Conservation (phyloP, 179 eudicot species). For the Sideroxylon spinosum region DNA sequence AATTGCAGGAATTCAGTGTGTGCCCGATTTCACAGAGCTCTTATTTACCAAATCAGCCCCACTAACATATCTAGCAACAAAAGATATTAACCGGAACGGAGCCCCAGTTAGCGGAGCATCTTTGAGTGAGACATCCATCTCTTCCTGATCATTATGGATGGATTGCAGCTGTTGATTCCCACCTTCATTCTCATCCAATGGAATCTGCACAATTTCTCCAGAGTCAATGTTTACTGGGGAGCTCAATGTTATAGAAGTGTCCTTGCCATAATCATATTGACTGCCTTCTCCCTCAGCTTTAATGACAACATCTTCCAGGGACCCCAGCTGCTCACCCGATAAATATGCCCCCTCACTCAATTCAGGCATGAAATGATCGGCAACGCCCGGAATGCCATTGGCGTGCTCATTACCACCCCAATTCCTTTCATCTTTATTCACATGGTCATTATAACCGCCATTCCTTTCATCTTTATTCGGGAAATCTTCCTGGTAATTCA, state of each 20-base stretch:
- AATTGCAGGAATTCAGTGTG: slow-evolving; percentile 11
- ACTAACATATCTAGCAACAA: slow-evolving; percentile 74
- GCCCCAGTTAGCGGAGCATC: slow-evolving; percentile 93
- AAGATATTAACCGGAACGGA: slow-evolving; percentile 87
- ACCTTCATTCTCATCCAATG: slow-evolving; percentile 52
- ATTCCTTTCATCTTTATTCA: slow-evolving; percentile 2
- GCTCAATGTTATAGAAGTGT: slow-evolving; percentile 22
- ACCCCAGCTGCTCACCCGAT: slow-evolving; percentile 25
- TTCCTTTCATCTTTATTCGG: neutral
- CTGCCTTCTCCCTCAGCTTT: slow-evolving; percentile 23
- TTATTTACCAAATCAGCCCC: slow-evolving; percentile 78
- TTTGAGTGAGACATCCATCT: slow-evolving; percentile 40
- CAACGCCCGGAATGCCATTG: slow-evolving; percentile 11
- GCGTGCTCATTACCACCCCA: neutral
- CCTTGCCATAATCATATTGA: slow-evolving; percentile 22
- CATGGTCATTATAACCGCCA: neutral
- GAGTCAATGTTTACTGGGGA: slow-evolving; percentile 38
- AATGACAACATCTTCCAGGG: slow-evolving; percentile 27
- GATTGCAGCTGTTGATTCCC: slow-evolving; percentile 24
- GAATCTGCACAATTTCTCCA: slow-evolving; percentile 74
- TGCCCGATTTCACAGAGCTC: slow-evolving; percentile 18
- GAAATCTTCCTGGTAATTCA: slow-evolving; percentile 6
- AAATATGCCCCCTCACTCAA: slow-evolving; percentile 21
- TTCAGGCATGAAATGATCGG: slow-evolving; percentile 27
- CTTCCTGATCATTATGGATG: slow-evolving; percentile 21